A percentile compares a stretch with the other conserved stretches of the same genome.
Conservation (phyloP, 2,329 filamentous ascomycete genomes). For the Aspergillus ochraceoroseus region DNA sequence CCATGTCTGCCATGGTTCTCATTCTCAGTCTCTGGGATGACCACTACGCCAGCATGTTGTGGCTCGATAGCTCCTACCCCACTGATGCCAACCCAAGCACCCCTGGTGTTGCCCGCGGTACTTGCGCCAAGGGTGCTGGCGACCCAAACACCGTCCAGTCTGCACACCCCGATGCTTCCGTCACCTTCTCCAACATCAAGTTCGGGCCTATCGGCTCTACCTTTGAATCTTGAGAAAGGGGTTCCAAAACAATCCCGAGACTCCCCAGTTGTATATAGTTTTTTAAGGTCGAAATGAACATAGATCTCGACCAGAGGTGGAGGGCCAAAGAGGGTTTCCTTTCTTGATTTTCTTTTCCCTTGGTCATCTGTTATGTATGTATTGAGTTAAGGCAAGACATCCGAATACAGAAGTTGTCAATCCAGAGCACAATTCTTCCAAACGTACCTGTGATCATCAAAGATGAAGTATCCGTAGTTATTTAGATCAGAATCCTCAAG, state of each 20-base stretch:
- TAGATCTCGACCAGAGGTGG: too few relatives aligned
- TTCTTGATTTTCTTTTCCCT: too few relatives aligned
- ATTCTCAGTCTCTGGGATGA: conserved; percentile 60
- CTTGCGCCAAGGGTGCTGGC: conserved; percentile 51
- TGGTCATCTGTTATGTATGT: too few relatives aligned
- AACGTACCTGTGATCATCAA: too few relatives aligned
- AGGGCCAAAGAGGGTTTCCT: too few relatives aligned
- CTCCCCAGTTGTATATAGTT: neutral
- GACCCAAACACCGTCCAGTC: conserved; percentile 49
- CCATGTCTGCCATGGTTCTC: conserved; percentile 56
- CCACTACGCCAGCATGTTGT: conserved; percentile 64
- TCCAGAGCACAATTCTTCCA: too few relatives aligned
- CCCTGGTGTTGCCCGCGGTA: conserved; percentile 51
- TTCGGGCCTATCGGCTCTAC: conserved; percentile 55
- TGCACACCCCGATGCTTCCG: conserved; percentile 46
- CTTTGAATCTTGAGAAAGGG: conserved; percentile 24
- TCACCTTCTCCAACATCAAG: conserved; percentile 57
- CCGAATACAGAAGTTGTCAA: too few relatives aligned
- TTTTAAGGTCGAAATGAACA: neutral
- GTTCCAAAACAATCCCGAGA: neutral
- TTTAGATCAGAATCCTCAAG: too few relatives aligned
- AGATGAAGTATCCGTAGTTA: too few relatives aligned
- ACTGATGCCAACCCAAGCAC: conserved; percentile 39
- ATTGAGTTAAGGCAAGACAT: too few relatives aligned
- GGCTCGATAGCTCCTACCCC: conserved; percentile 65